These are phyloP conservation scores for Fusarium sp. DNA, from an alignment of 2,329 filamentous ascomycete genomes.

Conservation along the genomic window DNA sequence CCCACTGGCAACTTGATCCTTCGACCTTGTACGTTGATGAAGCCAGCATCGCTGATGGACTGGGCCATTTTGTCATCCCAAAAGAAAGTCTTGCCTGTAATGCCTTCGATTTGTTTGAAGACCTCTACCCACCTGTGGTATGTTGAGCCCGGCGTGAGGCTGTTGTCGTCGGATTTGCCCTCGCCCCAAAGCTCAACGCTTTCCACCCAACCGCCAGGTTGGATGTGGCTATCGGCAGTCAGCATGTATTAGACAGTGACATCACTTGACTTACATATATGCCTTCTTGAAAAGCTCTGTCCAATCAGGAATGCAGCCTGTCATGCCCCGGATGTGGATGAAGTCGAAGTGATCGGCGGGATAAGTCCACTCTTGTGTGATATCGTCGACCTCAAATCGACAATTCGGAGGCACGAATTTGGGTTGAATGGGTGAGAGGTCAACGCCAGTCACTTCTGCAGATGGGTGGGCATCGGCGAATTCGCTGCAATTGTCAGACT, in stretches of 20 bases:
- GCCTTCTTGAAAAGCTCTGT: constrained; percentile 61
- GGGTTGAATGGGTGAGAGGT: constrained; percentile 70
- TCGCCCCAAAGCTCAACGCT: constrained; percentile 39
- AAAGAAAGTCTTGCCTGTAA: constrained; percentile 26
- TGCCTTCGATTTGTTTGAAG: constrained; percentile 18
- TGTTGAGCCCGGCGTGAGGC: constrained; percentile 13
- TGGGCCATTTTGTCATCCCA: constrained; percentile 20
- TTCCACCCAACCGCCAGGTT: constrained; percentile 41
- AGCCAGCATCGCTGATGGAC: constrained; percentile 1
- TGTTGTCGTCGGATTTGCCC: constrained; percentile 45
- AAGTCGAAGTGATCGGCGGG: constrained; percentile 65
- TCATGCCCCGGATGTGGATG: constrained; percentile 67
- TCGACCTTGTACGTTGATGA: constrained; percentile 13
- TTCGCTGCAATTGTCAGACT: constrained; percentile 33
- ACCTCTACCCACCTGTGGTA: constrained; percentile 22
- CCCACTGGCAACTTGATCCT: constrained; percentile 24
- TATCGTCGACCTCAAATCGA: constrained; percentile 73
- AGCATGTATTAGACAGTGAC: constrained; percentile 47
- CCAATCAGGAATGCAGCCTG: constrained; percentile 67
- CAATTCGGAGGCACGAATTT: constrained; percentile 70
- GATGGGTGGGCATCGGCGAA: constrained; percentile 58
- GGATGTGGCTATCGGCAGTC: constrained; percentile 8
- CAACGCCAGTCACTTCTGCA: constrained; percentile 63
- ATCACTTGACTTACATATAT: constrained; percentile 56
- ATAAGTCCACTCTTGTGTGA: constrained; percentile 63